Percentiles rank a stretch among this genome's conserved stretches.
Evolutionary conservation across 139 green algal species (phyloP).

Genomic region (Picochlorum sp.): DNA sequence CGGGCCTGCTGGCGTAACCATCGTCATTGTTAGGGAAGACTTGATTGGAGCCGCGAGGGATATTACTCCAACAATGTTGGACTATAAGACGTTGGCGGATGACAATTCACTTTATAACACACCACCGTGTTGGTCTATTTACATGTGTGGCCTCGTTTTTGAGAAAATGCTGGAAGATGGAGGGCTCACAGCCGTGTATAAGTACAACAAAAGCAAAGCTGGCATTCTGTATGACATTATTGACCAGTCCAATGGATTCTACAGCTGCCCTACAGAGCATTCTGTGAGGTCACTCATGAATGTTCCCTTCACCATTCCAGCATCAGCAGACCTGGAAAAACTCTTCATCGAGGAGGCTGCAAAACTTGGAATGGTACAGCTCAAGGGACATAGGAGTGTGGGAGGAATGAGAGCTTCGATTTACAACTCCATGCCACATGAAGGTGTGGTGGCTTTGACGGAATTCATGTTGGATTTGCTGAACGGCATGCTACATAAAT

Average conservation of each 20-base stretch:
- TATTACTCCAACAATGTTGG: conserved; percentile 82
- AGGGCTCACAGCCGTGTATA: conserved; percentile 27
- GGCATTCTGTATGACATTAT: conserved; percentile 88
- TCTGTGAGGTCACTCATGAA: conserved; percentile 90
- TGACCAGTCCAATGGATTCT: conserved; percentile 76
- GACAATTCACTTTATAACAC: conserved; percentile 98
- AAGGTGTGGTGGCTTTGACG: conserved; percentile 76
- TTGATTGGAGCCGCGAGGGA: conserved; percentile 71
- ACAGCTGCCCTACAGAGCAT: conserved; percentile 75
- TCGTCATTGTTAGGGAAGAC: conserved; percentile 95
- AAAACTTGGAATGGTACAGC: conserved; percentile 47
- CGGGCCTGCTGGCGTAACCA: conserved; percentile 82
- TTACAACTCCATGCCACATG: conserved; percentile 97
- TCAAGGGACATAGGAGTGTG: conserved; percentile 97
- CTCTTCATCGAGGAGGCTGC: conserved; percentile 66
- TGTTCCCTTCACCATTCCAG: conserved; percentile 96
- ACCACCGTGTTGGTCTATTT: conserved; percentile 94
- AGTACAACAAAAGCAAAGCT: conserved; percentile 57
- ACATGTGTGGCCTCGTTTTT: conserved; percentile 97
- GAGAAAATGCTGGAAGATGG: conserved; percentile 65
- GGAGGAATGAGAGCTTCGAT: conserved; percentile 97
- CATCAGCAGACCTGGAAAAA: conserved; percentile 72
- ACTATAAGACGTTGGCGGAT: conserved; percentile 79
- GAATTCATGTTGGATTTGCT: conserved; percentile 89
- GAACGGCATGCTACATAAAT: conserved; percentile 28